Conservation (phyloP, 2,329 filamentous ascomycete species). For the Penicillium corylophilum region DNA sequence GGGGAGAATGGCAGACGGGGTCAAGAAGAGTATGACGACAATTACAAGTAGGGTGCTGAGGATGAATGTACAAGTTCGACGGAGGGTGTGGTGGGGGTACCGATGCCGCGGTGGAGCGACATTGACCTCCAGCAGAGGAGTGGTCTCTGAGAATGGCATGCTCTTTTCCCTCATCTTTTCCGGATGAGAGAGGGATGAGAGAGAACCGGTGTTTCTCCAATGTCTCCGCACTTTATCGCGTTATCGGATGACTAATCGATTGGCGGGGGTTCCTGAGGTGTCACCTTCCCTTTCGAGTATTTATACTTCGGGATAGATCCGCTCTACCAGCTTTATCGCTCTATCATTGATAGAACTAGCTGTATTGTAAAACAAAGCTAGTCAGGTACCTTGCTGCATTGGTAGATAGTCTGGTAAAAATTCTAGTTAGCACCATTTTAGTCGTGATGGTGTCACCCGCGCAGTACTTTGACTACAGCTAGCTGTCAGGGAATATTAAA, state of each 20-base stretch:
- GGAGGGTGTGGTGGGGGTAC: conserved; percentile 45
- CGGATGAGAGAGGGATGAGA: conserved; percentile 2
- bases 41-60: conserved; percentile 41
- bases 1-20: conserved; percentile 41
- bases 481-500: neutral
- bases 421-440: neutral
- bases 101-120: conserved; percentile 41
- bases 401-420: neutral
- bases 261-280: neutral
- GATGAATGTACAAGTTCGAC: conserved; percentile 42
- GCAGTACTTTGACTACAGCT: neutral
- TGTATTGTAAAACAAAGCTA: neutral
- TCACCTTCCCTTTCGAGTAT: neutral
- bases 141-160: conserved; percentile 40
- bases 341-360: neutral
- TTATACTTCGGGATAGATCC: neutral
- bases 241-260: conserved; percentile 18
- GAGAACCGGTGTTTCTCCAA: conserved; percentile 1
- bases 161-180: conserved; percentile 36
- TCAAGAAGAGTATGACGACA: conserved; percentile 42
- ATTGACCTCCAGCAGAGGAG: conserved; percentile 44
- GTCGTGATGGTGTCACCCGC: neutral
- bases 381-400: neutral
- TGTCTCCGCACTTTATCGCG: conserved; percentile 19
- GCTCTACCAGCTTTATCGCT: neutral